Evolutionary conservation across 1,284 basidiomycete species (phyloP), one percentile per base, ranked within the genome.

Genomic region (Stereum hirsutum): DNA sequence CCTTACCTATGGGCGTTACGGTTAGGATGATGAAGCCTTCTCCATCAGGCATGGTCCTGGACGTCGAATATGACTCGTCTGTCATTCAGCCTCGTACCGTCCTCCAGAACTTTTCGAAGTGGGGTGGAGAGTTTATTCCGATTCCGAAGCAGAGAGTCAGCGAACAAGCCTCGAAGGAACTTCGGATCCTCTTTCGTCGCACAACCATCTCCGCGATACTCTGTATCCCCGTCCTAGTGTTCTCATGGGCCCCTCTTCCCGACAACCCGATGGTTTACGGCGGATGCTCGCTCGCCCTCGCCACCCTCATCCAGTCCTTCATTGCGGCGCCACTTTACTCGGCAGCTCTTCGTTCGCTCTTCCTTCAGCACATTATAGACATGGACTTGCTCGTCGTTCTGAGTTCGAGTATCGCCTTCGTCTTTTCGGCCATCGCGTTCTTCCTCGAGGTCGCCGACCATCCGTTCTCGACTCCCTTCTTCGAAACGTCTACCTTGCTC

Each of bases 401-500:
- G 38, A 69, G 66, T 52, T 68, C 64, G 12, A 57, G 61, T 17
- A 61, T 62, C 15, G 63, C 69, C 2, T 73, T 69, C 45, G 41
- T 65, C 26, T 72, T 68, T 49, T 72, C 70, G 5, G 52, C 66
- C 21, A 60, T 70, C 25, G 63, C 66, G 1, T 71, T 64, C 50
- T 63, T 55, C 4, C 64, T 59, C 50, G 51, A 61, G 36, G 60
- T 60, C 42, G 51, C 58, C 0, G 66, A 62, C 1, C 53, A 52
- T 60, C 6, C 58, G 65, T 39, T 54, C 58, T 3, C 49, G 52
- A 8, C 59, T 56, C n/a, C 60, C 62, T 70, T 71, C 55, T 72
- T 72, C 52, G 70, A 72, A 52, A 72, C 70, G 4, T 61, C 61
- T 33, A 60, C 68, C 5, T 59, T 72, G 11, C 60, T 72, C 24